Percentiles rank a stretch among this genome's conserved stretches.
Evolutionary conservation across 768 basidiomycete genomes (phyloP).

Genomic region (Boletus huronensis): DNA sequence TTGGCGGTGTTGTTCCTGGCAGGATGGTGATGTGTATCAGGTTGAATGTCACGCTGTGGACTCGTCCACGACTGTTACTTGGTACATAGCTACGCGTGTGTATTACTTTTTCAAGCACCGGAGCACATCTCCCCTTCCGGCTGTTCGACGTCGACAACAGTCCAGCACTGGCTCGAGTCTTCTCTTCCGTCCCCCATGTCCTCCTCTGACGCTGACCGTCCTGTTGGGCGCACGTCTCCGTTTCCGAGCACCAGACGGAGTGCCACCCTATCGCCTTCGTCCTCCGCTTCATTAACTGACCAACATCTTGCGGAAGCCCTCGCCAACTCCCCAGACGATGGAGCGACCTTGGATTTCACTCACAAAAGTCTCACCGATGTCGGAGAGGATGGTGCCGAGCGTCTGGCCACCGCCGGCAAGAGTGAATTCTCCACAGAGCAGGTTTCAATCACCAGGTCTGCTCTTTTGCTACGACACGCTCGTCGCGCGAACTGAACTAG

Average conservation of each 20-base stretch:
- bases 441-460: conserved; percentile 59
- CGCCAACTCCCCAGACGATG: conserved; percentile 65
- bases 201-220: conserved; percentile 29
- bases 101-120: conserved; percentile 21
- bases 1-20: conserved; percentile 9
- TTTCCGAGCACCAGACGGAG: conserved; percentile 24
- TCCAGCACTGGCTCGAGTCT: conserved; percentile 9
- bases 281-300: conserved; percentile 46
- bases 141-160: conserved; percentile 18
- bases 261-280: conserved; percentile 28
- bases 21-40: conserved; percentile 2
- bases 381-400: conserved; percentile 68
- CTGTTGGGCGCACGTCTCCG: conserved; percentile 27
- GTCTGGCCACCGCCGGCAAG: conserved; percentile 62
- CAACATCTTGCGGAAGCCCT: conserved; percentile 65
- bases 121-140: conserved; percentile 14
- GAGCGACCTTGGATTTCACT: conserved; percentile 81
- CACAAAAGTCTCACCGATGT: conserved; percentile 77
- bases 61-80: not conserved
- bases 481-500: conserved; percentile 5
- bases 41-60: not conserved
- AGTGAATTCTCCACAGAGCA: conserved; percentile 45
- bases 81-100: conserved; percentile 2
- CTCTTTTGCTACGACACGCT: conserved; percentile 8
- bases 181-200: conserved; percentile 23